Base-by-base conservation (phyloP, 257 asterid genomes). In the Craterostigma plantagineum region DNA sequence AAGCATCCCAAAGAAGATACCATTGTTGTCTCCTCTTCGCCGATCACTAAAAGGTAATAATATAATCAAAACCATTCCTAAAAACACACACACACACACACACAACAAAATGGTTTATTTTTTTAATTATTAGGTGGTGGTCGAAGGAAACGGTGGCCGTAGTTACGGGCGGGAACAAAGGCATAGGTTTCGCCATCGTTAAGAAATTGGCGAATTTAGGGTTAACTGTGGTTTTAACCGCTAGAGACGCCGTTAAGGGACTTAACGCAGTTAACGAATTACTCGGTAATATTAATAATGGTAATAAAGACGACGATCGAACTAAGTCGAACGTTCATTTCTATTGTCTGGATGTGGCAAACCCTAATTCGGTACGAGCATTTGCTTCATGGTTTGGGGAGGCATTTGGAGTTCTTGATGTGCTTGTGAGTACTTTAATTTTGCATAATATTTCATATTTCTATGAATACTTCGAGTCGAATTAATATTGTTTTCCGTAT, bases 131-230 rank as follows among this genome's bases (percentile, higher is more conserved):
- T 23, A 78, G 92, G 44, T 81, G 94, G 94, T 82, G 94, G 94
- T 68, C 90, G 18, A 64, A 62, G 62, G 85, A 75, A 42, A 82
- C 82, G 16, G 61, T 78, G 12, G 92, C 82, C 6, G 63, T 82
- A 13, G 92, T 82, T 2, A 82, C 95, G 0, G 92, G 95, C 15
- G 85, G 65, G 14, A 82, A 82, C 57, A 73, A 72, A 38, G 94
- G 95, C 14, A 78, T 82, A 12, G 95, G 92, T 1, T 78, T 54
- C 18, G 85, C 70, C 3, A 8, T 82, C 0, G 92, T 70, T 4
- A 75, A 58, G 35, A 59, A 62, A 49, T 57, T 82, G 57, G 92
- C 82, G 18, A 72, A 73, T 50, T 13, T 70, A 10, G 92, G 95
- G 37, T 42, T 82, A 12, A 82, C 76, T 16, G 94, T 78, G 35